Conservation (phyloP, 2,329 filamentous ascomycete species). For the Tolypocladium nubicola region DNA sequence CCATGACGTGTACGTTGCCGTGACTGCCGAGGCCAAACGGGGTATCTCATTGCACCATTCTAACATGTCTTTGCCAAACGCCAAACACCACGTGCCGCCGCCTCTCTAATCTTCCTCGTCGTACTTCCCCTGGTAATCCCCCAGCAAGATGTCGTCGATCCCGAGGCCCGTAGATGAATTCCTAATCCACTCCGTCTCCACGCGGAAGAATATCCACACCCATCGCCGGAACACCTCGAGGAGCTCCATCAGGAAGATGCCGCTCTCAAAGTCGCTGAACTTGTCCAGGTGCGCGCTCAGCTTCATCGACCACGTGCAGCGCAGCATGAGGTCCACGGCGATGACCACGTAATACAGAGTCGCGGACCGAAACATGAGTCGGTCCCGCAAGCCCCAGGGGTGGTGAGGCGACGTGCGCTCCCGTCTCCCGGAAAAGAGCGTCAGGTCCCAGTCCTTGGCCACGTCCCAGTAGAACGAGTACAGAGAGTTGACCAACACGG, state of each 20-base stretch:
- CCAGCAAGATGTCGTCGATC: constrained; percentile 63
- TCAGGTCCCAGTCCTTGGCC: constrained; percentile 91
- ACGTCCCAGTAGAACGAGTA: constrained; percentile 99
- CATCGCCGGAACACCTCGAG: constrained; percentile 81
- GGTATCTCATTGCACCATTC: neutral
- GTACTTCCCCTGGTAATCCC: constrained; percentile 56
- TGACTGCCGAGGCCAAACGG: neutral
- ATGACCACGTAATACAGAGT: constrained; percentile 78
- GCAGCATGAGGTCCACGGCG: constrained; percentile 63
- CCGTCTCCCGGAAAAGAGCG: constrained; percentile 54
- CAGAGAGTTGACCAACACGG: constrained; percentile 70
- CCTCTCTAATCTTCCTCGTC: constrained; percentile 26
- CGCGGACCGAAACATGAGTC: constrained; percentile 61
- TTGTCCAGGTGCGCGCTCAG: constrained; percentile 73
- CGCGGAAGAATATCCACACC: constrained; percentile 95
- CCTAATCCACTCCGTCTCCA: constrained; percentile 86
- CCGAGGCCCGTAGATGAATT: constrained; percentile 38
- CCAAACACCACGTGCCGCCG: neutral
- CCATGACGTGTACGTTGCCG: neutral
- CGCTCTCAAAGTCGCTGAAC: constrained; percentile 76
- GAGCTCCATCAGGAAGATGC: constrained; percentile 78
- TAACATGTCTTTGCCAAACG: neutral
- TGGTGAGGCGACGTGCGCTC: constrained; percentile 53
- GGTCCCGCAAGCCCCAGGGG: constrained; percentile 66
- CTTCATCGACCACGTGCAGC: constrained; percentile 88